Evolutionary conservation across 495 filamentous ascomycete species (phyloP).

Genomic region (Penicillium crystallinum): DNA sequence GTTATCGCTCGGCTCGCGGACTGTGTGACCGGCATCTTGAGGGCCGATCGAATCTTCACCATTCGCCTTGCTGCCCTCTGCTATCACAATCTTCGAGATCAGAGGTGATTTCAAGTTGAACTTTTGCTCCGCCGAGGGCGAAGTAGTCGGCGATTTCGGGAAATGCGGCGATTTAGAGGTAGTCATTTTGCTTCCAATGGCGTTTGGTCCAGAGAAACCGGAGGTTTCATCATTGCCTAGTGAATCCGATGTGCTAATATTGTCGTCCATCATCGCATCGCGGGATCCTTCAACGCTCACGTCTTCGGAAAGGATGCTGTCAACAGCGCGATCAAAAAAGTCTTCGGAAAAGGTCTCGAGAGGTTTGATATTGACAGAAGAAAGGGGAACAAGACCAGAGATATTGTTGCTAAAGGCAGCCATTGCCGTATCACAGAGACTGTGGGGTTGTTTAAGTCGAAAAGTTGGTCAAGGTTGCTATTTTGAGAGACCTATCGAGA

Average conservation of each 20-base stretch:
- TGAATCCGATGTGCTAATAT: not conserved
- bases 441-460: not conserved
- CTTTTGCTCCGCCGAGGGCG: not conserved
- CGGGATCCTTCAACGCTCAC: conserved; percentile 18
- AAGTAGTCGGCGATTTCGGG: not conserved
- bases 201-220: not conserved
- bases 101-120: not conserved
- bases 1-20: too few species aligned
- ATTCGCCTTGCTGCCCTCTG: not conserved
- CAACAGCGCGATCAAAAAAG: conserved; percentile 10
- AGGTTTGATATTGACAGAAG: conserved; percentile 12
- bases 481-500: not conserved
- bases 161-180: not conserved
- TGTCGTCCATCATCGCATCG: not conserved
- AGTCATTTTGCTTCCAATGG: not conserved
- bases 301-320: conserved; percentile 26
- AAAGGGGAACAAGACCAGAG: conserved; percentile 20
- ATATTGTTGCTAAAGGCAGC: conserved; percentile 8
- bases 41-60: not conserved
- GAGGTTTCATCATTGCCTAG: not conserved
- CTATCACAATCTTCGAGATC: not conserved
- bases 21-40: too few species aligned
- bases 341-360: conserved; percentile 19
- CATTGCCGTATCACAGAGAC: not conserved
- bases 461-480: not conserved